phyloP scores from a whole-genome alignment of 768 basidiomycete species.

The Dioszegia aurantiaca region DNA sequence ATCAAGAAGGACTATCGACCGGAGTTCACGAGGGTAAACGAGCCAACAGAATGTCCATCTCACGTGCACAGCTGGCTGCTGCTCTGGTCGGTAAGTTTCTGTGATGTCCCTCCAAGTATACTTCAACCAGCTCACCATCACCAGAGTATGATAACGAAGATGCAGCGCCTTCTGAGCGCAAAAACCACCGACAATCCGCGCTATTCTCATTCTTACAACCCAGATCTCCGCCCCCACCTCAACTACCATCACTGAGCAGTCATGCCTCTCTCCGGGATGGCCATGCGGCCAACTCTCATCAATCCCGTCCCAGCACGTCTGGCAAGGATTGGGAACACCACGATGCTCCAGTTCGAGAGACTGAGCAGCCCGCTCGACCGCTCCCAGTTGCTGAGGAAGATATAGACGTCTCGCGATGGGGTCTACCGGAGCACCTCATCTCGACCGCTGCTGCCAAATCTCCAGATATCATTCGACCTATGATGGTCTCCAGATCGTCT shows the following conservation, averaged over 20 bases:
- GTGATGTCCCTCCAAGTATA: not conserved
- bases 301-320: not conserved
- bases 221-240: slow-evolving; percentile 9
- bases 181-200: slow-evolving; percentile 36
- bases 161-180: slow-evolving; percentile 62
- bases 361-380: not conserved
- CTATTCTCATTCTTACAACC: slow-evolving; percentile 29
- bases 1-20: too few species aligned
- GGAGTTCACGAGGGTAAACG: too few species aligned
- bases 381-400: slow-evolving; percentile 9
- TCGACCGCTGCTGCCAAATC: not conserved
- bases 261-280: not conserved
- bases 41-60: slow-evolving; percentile 59
- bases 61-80: slow-evolving; percentile 80
- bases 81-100: slow-evolving; percentile 68
- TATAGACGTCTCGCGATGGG: slow-evolving; percentile 38
- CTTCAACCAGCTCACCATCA: not conserved
- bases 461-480: not conserved
- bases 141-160: slow-evolving; percentile 88
- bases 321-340: not conserved
- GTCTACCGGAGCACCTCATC: slow-evolving; percentile 31
- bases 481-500: not conserved
- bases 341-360: not conserved
- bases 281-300: not conserved
- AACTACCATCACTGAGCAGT: slow-evolving; percentile 13